These are phyloP conservation scores for Hamigera avellanea DNA, from an alignment of 495 filamentous ascomycete genomes.

Conservation along the genomic window DNA sequence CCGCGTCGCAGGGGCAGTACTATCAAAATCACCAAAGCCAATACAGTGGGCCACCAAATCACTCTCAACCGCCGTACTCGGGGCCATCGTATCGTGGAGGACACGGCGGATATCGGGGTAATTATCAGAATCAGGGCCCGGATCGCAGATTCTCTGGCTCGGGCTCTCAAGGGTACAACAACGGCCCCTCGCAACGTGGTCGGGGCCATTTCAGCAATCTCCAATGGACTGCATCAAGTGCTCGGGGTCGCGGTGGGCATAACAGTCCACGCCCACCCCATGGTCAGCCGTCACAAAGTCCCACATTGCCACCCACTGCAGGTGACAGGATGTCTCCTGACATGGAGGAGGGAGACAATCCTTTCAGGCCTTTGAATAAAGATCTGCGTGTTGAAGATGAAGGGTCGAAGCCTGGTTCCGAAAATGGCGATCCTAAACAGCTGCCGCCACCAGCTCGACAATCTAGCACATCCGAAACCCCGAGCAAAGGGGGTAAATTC, in stretches of 20 bases:
- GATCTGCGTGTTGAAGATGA: slow-evolving; percentile 55
- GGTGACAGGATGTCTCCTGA: slow-evolving; percentile 22
- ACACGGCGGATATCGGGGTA: slow-evolving; percentile 39
- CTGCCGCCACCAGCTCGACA: slow-evolving; percentile 39
- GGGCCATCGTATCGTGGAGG: slow-evolving; percentile 41
- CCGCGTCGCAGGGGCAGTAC: slow-evolving; percentile 38
- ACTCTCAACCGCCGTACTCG: slow-evolving; percentile 36
- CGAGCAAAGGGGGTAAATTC: slow-evolving; percentile 59
- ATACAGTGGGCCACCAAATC: slow-evolving; percentile 40
- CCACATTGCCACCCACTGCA: slow-evolving; percentile 18
- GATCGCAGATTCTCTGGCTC: slow-evolving; percentile 31
- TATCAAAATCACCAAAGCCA: slow-evolving; percentile 42
- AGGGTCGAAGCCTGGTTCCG: slow-evolving; percentile 22
- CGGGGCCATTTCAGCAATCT: slow-evolving; percentile 44
- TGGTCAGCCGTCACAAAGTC: slow-evolving; percentile 14
- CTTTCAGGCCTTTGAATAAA: slow-evolving; percentile 46
- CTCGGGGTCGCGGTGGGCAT: slow-evolving; percentile 19
- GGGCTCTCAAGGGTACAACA: slow-evolving; percentile 20
- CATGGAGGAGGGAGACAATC: slow-evolving; percentile 44
- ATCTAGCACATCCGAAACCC: slow-evolving; percentile 35
- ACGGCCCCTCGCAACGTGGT: slow-evolving; percentile 17
- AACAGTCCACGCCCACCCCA: slow-evolving; percentile 21
- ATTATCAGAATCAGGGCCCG: slow-evolving; percentile 37
- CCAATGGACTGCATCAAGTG: slow-evolving; percentile 44
- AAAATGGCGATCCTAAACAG: slow-evolving; percentile 21